phyloP scores from a whole-genome alignment of 176 grass and related monocot genomes.

The Panicum miliaceum region DNA sequence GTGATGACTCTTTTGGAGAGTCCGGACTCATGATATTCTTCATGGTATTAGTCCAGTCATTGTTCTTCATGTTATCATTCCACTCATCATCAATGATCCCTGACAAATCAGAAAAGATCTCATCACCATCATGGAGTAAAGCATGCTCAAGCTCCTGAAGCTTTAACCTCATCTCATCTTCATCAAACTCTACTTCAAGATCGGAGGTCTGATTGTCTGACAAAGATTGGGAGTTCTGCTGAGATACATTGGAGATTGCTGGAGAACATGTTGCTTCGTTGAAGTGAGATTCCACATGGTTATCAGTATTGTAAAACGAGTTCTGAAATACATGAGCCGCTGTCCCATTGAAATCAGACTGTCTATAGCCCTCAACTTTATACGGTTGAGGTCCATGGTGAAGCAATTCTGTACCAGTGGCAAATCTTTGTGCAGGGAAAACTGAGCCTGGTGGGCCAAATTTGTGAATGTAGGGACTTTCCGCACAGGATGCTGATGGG shows the following conservation, averaged over 20 bases:
- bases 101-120: constrained; percentile 51
- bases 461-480: constrained; percentile 36
- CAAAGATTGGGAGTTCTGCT: constrained; percentile 57
- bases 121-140: constrained; percentile 58
- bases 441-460: constrained; percentile 43
- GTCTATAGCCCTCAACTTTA: constrained; percentile 41
- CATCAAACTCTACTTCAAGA: constrained; percentile 65
- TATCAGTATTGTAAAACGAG: constrained; percentile 45
- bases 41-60: constrained; percentile 55
- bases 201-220: constrained; percentile 56
- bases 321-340: constrained; percentile 36
- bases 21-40: constrained; percentile 51
- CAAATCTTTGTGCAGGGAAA: constrained; percentile 47
- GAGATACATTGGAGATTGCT: constrained; percentile 58
- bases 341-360: constrained; percentile 43
- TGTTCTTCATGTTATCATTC: constrained; percentile 11
- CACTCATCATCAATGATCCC: constrained; percentile 38
- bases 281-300: constrained; percentile 47
- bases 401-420: constrained; percentile 35
- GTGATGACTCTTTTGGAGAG: constrained; percentile 67
- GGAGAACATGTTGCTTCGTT: constrained; percentile 40
- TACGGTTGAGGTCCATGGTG: constrained; percentile 52
- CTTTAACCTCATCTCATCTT: constrained; percentile 77
- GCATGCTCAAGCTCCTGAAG: constrained; percentile 79
- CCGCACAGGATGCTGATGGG: constrained; percentile 33